Evolutionary conservation across 2,329 filamentous ascomycete genomes (phyloP).

Genomic region (Penicillium sp.): DNA sequence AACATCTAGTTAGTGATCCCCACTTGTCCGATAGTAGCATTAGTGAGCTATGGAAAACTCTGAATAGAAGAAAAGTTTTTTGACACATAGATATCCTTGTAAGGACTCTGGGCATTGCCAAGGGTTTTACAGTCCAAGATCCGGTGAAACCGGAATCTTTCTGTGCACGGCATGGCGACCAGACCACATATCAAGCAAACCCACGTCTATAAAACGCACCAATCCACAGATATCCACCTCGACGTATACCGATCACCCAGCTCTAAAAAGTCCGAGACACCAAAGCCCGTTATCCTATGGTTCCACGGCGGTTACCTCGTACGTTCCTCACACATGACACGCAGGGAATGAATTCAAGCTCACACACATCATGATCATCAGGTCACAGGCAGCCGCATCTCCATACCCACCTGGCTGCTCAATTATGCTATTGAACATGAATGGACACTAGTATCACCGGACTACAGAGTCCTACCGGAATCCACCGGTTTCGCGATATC

Average conservation of each 20-base stretch:
- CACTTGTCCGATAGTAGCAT: no score
- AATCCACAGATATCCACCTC: not conserved
- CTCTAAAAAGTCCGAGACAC: not conserved
- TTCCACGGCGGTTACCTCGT: constrained; percentile 7
- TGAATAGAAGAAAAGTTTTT: no score
- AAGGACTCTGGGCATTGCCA: no score
- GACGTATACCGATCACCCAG: not conserved
- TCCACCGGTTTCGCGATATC: constrained; percentile 1
- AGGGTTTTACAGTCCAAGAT: no score
- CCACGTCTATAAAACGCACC: not conserved
- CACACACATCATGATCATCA: not conserved
- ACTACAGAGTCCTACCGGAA: constrained; percentile 6
- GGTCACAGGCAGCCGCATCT: constrained; percentile 7
- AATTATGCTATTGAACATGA: constrained; percentile 1
- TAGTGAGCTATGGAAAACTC: no score
- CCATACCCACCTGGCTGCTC: constrained; percentile 3
- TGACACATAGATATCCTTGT: no score
- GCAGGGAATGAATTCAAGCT: not conserved
- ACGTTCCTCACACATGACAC: not conserved
- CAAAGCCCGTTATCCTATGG: not conserved
- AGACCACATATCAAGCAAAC: not conserved
- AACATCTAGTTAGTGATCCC: no score
- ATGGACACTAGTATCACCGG: constrained; percentile 8
- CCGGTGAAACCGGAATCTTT: no score
- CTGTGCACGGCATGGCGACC: not conserved